Evolutionary conservation across 257 asterid species (phyloP).

Genomic region (Coffea canephora): DNA sequence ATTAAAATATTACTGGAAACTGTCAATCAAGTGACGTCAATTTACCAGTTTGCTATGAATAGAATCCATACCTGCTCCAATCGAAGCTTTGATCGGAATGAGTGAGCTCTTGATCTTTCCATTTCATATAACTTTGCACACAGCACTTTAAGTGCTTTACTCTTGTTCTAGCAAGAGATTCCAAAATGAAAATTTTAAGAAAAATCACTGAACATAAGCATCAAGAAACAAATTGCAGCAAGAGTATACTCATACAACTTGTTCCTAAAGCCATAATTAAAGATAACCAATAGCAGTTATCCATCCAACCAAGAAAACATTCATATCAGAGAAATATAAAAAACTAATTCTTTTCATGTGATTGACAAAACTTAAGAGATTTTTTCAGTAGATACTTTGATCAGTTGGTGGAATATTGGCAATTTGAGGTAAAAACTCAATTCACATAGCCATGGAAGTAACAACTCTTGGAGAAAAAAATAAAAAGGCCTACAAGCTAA

Average conservation of each 20-base stretch:
- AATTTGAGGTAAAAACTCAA: neutral
- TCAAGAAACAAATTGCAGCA: neutral
- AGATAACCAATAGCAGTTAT: neutral
- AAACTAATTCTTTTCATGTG: neutral
- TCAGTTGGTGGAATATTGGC: neutral
- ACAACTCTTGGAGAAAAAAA: neutral
- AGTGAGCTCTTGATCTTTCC: slow-evolving; percentile 63
- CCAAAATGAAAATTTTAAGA: neutral
- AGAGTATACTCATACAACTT: neutral
- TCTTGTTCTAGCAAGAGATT: slow-evolving; percentile 62
- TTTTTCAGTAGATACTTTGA: neutral
- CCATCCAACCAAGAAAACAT: neutral
- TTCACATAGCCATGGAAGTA: neutral
- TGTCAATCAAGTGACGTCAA: neutral
- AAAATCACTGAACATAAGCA: slow-evolving; percentile 17
- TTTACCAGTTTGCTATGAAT: slow-evolving; percentile 7
- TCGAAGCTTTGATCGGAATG: slow-evolving; percentile 76
- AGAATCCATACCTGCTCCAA: slow-evolving; percentile 60
- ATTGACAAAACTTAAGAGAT: neutral
- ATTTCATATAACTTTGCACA: slow-evolving; percentile 85
- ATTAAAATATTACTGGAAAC: slow-evolving; percentile 2
- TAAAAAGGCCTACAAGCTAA: neutral
- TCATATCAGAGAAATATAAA: neutral
- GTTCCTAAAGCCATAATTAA: neutral
- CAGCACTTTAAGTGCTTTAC: slow-evolving; percentile 80